Conservation (phyloP, 1,284 basidiomycete genomes). For the Farysia itapuensis region DNA sequence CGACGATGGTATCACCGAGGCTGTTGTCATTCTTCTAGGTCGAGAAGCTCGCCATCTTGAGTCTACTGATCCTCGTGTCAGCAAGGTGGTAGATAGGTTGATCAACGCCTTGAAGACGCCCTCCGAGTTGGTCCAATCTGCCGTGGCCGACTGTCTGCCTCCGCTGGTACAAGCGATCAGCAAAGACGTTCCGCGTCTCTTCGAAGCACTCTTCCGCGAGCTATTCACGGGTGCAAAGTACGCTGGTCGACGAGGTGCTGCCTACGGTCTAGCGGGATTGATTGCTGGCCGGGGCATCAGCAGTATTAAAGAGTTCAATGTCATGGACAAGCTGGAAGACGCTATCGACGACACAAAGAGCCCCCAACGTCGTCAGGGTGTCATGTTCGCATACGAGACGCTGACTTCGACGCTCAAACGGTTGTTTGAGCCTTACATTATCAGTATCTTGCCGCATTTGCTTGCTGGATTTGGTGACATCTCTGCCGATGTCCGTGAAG, state of each 20-base stretch:
- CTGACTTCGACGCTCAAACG: slow-evolving; percentile 82
- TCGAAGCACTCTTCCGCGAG: slow-evolving; percentile 73
- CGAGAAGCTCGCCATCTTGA: slow-evolving; percentile 87
- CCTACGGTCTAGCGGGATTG: slow-evolving; percentile 91
- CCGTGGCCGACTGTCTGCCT: slow-evolving; percentile 85
- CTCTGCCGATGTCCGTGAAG: slow-evolving; percentile 86
- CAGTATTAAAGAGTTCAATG: slow-evolving; percentile 79
- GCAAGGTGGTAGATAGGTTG: slow-evolving; percentile 77
- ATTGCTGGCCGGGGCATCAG: slow-evolving; percentile 85
- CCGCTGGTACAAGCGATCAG: slow-evolving; percentile 78
- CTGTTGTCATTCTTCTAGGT: slow-evolving; percentile 91
- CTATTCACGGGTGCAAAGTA: slow-evolving; percentile 70
- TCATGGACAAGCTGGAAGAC: slow-evolving; percentile 74
- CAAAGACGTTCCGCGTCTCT: slow-evolving; percentile 63
- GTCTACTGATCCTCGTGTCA: slow-evolving; percentile 62
- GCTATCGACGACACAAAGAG: slow-evolving; percentile 88
- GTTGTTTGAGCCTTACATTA: slow-evolving; percentile 92
- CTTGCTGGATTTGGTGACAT: slow-evolving; percentile 88
- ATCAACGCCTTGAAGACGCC: slow-evolving; percentile 91
- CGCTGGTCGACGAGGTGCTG: slow-evolving; percentile 86
- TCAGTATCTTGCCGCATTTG: slow-evolving; percentile 79
- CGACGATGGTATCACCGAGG: slow-evolving; percentile 72
- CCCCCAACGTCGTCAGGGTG: slow-evolving; percentile 85
- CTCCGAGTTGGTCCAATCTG: slow-evolving; percentile 92
- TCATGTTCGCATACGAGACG: slow-evolving; percentile 87